Evolutionary conservation across 164 flowering plant genomes (phyloP).

Genomic region (Magnolia kwangsiensis): DNA sequence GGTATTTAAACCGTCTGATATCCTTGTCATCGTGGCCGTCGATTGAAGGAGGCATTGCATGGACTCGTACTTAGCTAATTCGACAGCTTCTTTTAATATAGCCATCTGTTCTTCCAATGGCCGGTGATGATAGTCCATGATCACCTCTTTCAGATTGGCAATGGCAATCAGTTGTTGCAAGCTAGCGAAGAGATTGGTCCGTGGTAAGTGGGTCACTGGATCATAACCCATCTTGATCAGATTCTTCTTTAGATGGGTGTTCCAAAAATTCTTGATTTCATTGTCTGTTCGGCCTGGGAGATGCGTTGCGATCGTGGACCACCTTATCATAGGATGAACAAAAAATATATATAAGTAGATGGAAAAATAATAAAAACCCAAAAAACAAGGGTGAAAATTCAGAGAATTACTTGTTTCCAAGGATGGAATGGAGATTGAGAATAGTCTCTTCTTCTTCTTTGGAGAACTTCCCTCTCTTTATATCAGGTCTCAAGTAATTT

Average conservation of each 20-base stretch:
- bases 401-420: slow-evolving; percentile 55
- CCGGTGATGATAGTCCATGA: not conserved
- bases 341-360: not conserved
- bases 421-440: slow-evolving; percentile 60
- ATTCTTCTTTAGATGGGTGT: slow-evolving; percentile 16
- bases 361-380: slow-evolving; percentile 29
- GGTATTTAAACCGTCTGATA: slow-evolving; percentile 11
- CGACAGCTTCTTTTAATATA: slow-evolving; percentile 57
- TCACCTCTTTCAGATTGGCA: slow-evolving; percentile 4
- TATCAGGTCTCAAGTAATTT: slow-evolving; percentile 62
- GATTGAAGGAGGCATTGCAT: slow-evolving; percentile 53
- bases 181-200: slow-evolving; percentile 1
- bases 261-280: slow-evolving; percentile 12
- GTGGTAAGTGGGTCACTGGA: slow-evolving; percentile 12
- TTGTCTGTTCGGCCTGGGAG: slow-evolving; percentile 14
- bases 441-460: slow-evolving; percentile 59
- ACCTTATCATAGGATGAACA: slow-evolving; percentile 3
- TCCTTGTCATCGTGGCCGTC: slow-evolving; percentile 11
- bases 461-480: slow-evolving; percentile 60
- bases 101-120: slow-evolving; percentile 50
- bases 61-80: slow-evolving; percentile 52
- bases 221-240: slow-evolving; percentile 10
- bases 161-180: slow-evolving; percentile 5
- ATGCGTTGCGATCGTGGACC: slow-evolving; percentile 15
- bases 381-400: not conserved